A percentile compares a stretch with the other conserved stretches of the same genome.
phyloP scores from a whole-genome alignment of 495 filamentous ascomycete genomes.

The Podospora bellae-mahoneyi region DNA sequence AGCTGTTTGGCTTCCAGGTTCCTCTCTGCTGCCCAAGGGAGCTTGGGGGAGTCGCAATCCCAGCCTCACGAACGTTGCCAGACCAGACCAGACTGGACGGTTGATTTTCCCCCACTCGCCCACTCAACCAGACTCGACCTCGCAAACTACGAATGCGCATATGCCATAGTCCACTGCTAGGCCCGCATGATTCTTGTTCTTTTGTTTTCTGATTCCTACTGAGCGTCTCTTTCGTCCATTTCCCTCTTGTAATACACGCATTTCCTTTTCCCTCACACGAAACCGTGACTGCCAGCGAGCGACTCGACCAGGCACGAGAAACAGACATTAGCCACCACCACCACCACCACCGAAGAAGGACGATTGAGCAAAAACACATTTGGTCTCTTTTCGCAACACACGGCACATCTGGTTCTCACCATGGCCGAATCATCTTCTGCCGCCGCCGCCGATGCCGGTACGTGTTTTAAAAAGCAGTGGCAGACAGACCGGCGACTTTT shows the following conservation, averaged over 20 bases:
- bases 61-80: slow-evolving; percentile 21
- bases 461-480: slow-evolving; percentile 3
- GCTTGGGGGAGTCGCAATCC: slow-evolving; percentile 24
- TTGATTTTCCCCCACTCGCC: slow-evolving; percentile 3
- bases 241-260: not conserved
- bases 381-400: slow-evolving; percentile 5
- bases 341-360: not conserved
- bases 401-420: slow-evolving; percentile 21
- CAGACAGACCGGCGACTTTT: not conserved
- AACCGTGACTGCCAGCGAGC: not conserved
- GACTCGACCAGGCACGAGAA: not conserved
- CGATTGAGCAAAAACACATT: not conserved
- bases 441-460: slow-evolving; percentile 28
- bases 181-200: slow-evolving; percentile 1
- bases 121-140: too few species aligned
- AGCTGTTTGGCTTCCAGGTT: slow-evolving; percentile 14
- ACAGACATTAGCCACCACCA: not conserved
- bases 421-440: slow-evolving; percentile 33
- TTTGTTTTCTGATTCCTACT: not conserved
- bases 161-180: not conserved
- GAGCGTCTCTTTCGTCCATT: not conserved
- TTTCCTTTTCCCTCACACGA: not conserved
- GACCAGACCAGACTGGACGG: not conserved
- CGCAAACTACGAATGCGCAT: not conserved
- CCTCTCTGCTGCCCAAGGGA: slow-evolving; percentile 16